These are phyloP conservation scores for Ceratobasidium sp. DNA, from an alignment of 1,284 basidiomycete genomes.

Conservation along the genomic window DNA sequence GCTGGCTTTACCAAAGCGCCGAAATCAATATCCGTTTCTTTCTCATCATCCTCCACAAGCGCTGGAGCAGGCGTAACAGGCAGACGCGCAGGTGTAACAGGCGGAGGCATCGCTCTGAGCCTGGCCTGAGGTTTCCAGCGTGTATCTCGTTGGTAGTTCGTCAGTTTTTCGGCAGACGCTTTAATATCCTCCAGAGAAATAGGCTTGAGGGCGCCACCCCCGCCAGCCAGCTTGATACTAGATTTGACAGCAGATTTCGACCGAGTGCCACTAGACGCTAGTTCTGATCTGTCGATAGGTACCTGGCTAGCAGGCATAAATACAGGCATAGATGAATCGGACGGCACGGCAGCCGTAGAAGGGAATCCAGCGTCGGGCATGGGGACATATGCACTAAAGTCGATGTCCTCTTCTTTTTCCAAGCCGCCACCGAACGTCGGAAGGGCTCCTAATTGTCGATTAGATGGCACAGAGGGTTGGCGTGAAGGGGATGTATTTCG, in stretches of 20 bases:
- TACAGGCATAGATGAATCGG: slow-evolving; percentile 21
- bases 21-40: slow-evolving; percentile 29
- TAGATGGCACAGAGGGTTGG: background rate
- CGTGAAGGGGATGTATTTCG: slow-evolving; percentile 23
- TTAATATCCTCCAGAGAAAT: slow-evolving; percentile 36
- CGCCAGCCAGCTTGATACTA: slow-evolving; percentile 30
- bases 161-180: slow-evolving; percentile 31
- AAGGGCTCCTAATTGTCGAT: background rate
- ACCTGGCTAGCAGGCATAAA: slow-evolving; percentile 44
- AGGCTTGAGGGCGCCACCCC: slow-evolving; percentile 20
- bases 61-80: background rate
- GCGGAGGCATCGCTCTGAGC: slow-evolving; percentile 9
- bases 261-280: background rate
- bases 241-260: background rate
- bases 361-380: background rate
- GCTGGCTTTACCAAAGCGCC: slow-evolving; percentile 16
- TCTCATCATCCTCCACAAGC: slow-evolving; percentile 14
- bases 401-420: slow-evolving; percentile 22
- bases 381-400: slow-evolving; percentile 21
- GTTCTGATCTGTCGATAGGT: slow-evolving; percentile 17
- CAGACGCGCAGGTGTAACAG: background rate
- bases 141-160: slow-evolving; percentile 38
- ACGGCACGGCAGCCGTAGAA: background rate
- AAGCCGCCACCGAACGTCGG: background rate
- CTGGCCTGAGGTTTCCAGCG: slow-evolving; percentile 37